These are phyloP conservation scores for Monotropa hypopitys DNA, from an alignment of 179 eudicot species.

Conservation along the genomic window DNA sequence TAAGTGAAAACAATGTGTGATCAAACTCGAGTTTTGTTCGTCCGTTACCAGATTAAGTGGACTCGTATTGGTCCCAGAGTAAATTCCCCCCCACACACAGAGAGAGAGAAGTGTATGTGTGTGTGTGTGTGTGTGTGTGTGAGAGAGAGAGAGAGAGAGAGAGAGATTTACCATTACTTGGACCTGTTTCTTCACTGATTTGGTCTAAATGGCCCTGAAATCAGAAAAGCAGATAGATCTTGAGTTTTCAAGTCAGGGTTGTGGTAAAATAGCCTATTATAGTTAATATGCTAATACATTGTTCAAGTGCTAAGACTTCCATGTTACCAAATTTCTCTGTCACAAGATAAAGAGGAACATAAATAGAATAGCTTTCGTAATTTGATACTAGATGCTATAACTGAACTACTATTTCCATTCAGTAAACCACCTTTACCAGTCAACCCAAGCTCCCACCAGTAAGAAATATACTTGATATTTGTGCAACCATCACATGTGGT, in stretches of 20 bases:
- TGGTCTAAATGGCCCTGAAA: constrained; percentile 64
- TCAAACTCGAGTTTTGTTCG: neutral
- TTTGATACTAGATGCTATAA: neutral
- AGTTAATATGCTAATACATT: neutral
- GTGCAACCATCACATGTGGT: neutral
- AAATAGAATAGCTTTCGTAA: neutral
- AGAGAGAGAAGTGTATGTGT: too few relatives aligned
- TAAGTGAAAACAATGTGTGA: neutral
- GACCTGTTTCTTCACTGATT: constrained; percentile 36
- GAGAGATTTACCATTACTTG: constrained; percentile 44
- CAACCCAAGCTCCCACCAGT: neutral
- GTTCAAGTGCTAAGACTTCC: neutral
- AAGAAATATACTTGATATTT: neutral
- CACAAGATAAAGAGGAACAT: neutral
- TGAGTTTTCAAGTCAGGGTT: neutral
- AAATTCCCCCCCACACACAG: neutral
- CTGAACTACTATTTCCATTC: neutral
- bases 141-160: constrained; percentile 7
- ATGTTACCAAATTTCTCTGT: neutral
- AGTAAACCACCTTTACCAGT: neutral
- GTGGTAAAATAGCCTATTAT: neutral
- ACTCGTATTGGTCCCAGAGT: neutral
- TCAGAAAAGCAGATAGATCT: constrained; percentile 6
- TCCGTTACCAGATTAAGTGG: neutral
- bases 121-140: too few relatives aligned